A percentile compares a stretch with the other conserved stretches of the same genome.
These are phyloP conservation scores for Curvularia hawaiiensis DNA, from an alignment of 2,329 filamentous ascomycete species.

Conservation along the genomic window DNA sequence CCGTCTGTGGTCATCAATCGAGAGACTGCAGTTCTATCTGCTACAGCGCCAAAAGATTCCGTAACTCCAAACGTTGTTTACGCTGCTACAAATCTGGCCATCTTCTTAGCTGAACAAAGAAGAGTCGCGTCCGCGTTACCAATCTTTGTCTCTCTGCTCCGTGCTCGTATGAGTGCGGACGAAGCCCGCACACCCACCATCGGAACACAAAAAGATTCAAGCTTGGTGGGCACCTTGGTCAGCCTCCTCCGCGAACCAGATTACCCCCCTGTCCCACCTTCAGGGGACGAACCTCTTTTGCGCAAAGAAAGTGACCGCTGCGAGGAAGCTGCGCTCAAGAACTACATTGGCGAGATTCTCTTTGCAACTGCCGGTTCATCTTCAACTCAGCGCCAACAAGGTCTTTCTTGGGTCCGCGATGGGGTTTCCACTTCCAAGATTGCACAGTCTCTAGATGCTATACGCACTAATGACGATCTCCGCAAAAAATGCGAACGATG, in stretches of 20 bases:
- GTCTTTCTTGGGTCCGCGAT: constrained; percentile 87
- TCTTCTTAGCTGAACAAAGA: constrained; percentile 73
- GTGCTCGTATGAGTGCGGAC: constrained; percentile 70
- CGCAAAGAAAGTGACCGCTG: constrained; percentile 71
- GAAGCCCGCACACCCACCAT: constrained; percentile 40
- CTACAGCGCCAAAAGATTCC: constrained; percentile 54
- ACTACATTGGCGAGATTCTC: constrained; percentile 93
- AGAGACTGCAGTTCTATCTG: constrained; percentile 64
- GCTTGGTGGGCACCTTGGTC: constrained; percentile 34
- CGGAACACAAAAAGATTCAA: constrained; percentile 30
- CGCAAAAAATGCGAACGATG: constrained; percentile 75
- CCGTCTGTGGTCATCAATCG: constrained; percentile 60
- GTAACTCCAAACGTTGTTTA: constrained; percentile 77
- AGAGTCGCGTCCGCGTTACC: constrained; percentile 74
- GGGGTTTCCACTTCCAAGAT: constrained; percentile 76
- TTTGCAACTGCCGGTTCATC: constrained; percentile 66
- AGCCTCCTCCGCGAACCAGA: constrained; percentile 54
- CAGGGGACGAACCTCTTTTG: constrained; percentile 70
- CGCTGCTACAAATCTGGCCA: constrained; percentile 76
- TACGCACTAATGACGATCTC: constrained; percentile 47
- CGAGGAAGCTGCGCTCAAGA: constrained; percentile 83
- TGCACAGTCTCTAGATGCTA: constrained; percentile 56
- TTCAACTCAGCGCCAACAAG: constrained; percentile 57
- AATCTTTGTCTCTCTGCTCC: constrained; percentile 82
- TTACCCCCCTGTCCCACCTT: constrained; percentile 73